A percentile compares a stretch with the other conserved stretches of the same genome.
phyloP scores from a whole-genome alignment of 345 rosid genomes.

The Eucalyptus camaldulensis region DNA sequence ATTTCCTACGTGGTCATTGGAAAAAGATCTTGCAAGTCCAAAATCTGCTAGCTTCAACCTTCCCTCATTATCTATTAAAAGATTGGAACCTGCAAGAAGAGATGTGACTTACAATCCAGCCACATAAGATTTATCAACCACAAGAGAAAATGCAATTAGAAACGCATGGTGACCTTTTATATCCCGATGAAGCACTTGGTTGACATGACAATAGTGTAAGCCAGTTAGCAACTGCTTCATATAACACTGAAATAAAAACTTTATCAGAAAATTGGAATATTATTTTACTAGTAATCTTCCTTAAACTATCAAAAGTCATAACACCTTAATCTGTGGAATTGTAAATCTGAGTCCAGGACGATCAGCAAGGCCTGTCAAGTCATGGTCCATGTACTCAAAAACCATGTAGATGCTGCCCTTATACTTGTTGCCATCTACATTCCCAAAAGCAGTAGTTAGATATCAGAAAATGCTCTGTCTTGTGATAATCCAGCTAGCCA shows the following conservation, averaged over 20 bases:
- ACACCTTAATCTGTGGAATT: slow-evolving; percentile 90
- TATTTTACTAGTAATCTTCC: not conserved
- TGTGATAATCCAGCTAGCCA: not conserved
- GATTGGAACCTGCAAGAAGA: slow-evolving; percentile 71
- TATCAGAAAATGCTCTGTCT: not conserved
- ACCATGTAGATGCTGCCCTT: slow-evolving; percentile 97
- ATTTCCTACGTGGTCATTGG: slow-evolving; percentile 58
- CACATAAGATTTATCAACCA: not conserved
- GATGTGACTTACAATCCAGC: not conserved
- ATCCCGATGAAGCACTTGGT: slow-evolving; percentile 97
- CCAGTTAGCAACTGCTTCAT: slow-evolving; percentile 97
- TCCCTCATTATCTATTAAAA: slow-evolving; percentile 87
- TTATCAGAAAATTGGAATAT: not conserved
- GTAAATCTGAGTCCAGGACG: slow-evolving; percentile 93
- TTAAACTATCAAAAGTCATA: not conserved
- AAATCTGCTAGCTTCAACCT: slow-evolving; percentile 92
- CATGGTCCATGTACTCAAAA: slow-evolving; percentile 98
- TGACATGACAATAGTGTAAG: slow-evolving; percentile 87
- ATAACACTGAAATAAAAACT: slow-evolving; percentile 49
- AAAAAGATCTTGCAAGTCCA: slow-evolving; percentile 85
- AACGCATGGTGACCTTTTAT: slow-evolving; percentile 51
- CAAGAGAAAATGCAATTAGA: not conserved
- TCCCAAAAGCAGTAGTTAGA: not conserved
- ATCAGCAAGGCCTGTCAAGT: slow-evolving; percentile 90
- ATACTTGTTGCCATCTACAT: slow-evolving; percentile 78